Percentiles rank a stretch among this genome's conserved stretches.
These are phyloP conservation scores for Colletotrichum trifolii DNA, from an alignment of 2,329 filamentous ascomycete genomes.

Conservation along the genomic window DNA sequence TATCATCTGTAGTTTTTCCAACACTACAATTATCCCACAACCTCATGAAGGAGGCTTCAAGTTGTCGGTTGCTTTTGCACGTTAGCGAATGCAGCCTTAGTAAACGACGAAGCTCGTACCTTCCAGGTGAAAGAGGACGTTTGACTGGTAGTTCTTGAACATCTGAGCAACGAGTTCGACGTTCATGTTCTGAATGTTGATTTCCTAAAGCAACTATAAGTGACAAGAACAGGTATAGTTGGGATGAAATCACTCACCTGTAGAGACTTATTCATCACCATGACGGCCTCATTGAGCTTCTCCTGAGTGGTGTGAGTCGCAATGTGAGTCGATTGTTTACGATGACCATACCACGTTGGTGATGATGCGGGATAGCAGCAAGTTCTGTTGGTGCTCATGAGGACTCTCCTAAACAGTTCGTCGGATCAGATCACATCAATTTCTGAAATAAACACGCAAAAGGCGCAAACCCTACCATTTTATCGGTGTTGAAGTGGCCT, in stretches of 20 bases:
- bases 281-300: constrained; percentile 94
- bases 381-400: constrained; percentile 96
- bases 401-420: constrained; percentile 78
- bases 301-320: constrained; percentile 67
- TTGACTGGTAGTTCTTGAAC: constrained; percentile 99
- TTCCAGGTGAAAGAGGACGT: constrained; percentile 96
- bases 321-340: background rate
- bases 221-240: background rate
- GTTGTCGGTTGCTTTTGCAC: constrained; percentile 45
- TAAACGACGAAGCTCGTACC: constrained; percentile 62
- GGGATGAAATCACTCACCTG: constrained; percentile 64
- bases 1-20: background rate
- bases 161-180: constrained; percentile 97
- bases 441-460: background rate
- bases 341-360: constrained; percentile 85
- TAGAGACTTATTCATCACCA: constrained; percentile 91
- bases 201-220: constrained; percentile 70
- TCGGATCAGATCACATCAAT: constrained; percentile 8
- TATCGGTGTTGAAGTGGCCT: constrained; percentile 6
- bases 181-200: constrained; percentile 99
- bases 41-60: constrained; percentile 78
- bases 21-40: background rate
- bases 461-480: constrained; percentile 23
- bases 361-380: constrained; percentile 94
- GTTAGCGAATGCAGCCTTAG: background rate